These are phyloP conservation scores for Malassezia cuniculi DNA, from an alignment of 1,284 basidiomycete species.

Conservation along the genomic window DNA sequence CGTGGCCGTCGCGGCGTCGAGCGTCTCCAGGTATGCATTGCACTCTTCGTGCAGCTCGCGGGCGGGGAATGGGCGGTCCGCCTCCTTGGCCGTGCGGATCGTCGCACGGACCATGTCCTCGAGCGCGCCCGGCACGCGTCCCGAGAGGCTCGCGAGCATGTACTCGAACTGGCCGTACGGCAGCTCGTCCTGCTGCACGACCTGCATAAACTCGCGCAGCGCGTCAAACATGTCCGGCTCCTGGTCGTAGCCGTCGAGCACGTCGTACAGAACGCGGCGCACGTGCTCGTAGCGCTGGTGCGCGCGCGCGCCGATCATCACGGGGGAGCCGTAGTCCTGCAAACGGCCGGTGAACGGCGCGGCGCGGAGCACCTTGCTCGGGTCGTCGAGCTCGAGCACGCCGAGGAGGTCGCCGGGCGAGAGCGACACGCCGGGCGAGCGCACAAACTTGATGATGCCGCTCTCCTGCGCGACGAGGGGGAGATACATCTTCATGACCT, in stretches of 20 bases:
- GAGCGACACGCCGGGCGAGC: constrained; percentile 90
- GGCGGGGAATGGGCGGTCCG: constrained; percentile 70
- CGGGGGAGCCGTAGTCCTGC: constrained; percentile 54
- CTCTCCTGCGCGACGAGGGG: constrained; percentile 80
- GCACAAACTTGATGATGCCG: constrained; percentile 69
- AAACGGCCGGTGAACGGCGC: constrained; percentile 93
- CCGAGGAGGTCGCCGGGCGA: constrained; percentile 97
- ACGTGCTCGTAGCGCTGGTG: constrained; percentile 73
- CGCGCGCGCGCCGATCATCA: constrained; percentile 75
- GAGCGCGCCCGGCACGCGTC: constrained; percentile 64
- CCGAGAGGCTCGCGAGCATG: constrained; percentile 76
- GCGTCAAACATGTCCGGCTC: constrained; percentile 54
- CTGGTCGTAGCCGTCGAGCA: constrained; percentile 48
- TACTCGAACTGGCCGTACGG: constrained; percentile 76
- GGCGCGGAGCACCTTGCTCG: constrained; percentile 89
- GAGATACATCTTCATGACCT: constrained; percentile 49
- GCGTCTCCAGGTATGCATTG: constrained; percentile 69
- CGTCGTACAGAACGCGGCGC: constrained; percentile 71
- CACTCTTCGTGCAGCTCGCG: constrained; percentile 66
- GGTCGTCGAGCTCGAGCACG: constrained; percentile 91
- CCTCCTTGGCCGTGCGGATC: constrained; percentile 63
- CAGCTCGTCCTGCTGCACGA: constrained; percentile 69
- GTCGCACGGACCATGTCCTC: constrained; percentile 72
- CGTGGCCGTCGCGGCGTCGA: constrained; percentile 46
- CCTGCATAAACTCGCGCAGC: constrained; percentile 65